These are phyloP conservation scores for Colletotrichum abscissum DNA, from an alignment of 2,329 filamentous ascomycete genomes.

Conservation along the genomic window DNA sequence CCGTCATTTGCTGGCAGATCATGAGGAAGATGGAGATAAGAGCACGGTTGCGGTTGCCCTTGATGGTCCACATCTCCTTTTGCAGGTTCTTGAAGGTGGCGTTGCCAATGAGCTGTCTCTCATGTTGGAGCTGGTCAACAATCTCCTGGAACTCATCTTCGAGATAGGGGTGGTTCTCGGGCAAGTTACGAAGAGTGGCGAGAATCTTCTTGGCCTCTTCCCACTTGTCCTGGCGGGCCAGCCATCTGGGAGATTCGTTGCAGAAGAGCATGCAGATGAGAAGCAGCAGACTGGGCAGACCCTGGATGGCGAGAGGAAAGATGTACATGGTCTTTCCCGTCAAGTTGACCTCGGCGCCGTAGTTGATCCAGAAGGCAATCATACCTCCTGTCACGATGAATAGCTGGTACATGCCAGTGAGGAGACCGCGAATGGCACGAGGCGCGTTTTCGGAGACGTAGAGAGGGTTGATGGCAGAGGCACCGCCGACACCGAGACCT, in stretches of 20 bases:
- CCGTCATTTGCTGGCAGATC: slow-evolving; percentile 76
- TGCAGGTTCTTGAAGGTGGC: slow-evolving; percentile 63
- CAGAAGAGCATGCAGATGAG: slow-evolving; percentile 70
- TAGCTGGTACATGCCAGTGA: slow-evolving; percentile 58
- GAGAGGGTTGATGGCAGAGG: slow-evolving; percentile 55
- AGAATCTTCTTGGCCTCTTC: slow-evolving; percentile 69
- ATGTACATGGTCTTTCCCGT: slow-evolving; percentile 36
- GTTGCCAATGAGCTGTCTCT: slow-evolving; percentile 61
- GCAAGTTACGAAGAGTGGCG: slow-evolving; percentile 65
- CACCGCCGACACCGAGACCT: slow-evolving; percentile 56
- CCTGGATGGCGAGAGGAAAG: slow-evolving; percentile 72
- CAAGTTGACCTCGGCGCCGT: slow-evolving; percentile 55
- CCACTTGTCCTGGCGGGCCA: slow-evolving; percentile 73
- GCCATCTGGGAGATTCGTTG: slow-evolving; percentile 73
- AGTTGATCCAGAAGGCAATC: slow-evolving; percentile 63
- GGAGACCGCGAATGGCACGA: slow-evolving; percentile 55
- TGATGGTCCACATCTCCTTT: slow-evolving; percentile 68
- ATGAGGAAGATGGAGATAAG: slow-evolving; percentile 65
- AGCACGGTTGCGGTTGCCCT: slow-evolving; percentile 67
- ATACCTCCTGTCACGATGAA: slow-evolving; percentile 57
- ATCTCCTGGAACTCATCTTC: slow-evolving; percentile 67
- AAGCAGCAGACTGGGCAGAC: slow-evolving; percentile 69
- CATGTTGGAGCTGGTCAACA: slow-evolving; percentile 64
- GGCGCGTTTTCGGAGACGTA: slow-evolving; percentile 59
- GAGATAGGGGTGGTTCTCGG: slow-evolving; percentile 63